These are phyloP conservation scores for Lactarius deliciosus DNA, from an alignment of 768 basidiomycete species.

Conservation along the genomic window DNA sequence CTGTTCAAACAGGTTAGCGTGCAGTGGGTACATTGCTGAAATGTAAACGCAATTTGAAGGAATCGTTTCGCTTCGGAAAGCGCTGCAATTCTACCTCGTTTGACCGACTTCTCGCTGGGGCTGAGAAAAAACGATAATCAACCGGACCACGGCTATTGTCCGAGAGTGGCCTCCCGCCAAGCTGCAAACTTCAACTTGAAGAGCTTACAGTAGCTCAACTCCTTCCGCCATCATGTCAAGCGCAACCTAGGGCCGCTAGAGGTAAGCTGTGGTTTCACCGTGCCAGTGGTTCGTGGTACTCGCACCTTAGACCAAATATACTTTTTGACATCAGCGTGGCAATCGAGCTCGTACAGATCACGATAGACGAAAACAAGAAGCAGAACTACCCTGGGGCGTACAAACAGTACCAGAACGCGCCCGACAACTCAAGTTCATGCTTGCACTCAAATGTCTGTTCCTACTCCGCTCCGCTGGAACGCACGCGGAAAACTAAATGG, in stretches of 20 bases:
- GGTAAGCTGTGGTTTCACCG: slow-evolving; percentile 6
- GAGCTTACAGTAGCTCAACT: neutral
- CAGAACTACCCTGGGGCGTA: slow-evolving; percentile 95
- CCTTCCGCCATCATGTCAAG: slow-evolving; percentile 19
- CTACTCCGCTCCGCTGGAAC: neutral
- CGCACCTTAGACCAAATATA: neutral
- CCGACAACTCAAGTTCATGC: slow-evolving; percentile 99
- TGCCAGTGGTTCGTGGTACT: neutral
- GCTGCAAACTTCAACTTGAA: neutral
- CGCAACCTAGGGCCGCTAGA: slow-evolving; percentile 14
- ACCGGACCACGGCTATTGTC: neutral
- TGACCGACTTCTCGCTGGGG: no score
- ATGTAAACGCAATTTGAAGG: no score
- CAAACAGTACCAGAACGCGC: slow-evolving; percentile 90
- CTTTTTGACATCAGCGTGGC: slow-evolving; percentile 55
- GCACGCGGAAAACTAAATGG: neutral
- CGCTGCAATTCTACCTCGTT: no score
- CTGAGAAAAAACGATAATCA: neutral
- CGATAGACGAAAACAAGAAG: slow-evolving; percentile 90
- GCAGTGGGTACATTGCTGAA: no score
- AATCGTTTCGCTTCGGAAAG: no score
- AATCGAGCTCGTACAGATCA: slow-evolving; percentile 88
- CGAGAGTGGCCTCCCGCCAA: neutral
- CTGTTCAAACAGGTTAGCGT: no score
- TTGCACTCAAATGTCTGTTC: slow-evolving; percentile 83